phyloP scores from a whole-genome alignment of 192 early-diverging fungal species.

The Backusella parvicylindrica region DNA sequence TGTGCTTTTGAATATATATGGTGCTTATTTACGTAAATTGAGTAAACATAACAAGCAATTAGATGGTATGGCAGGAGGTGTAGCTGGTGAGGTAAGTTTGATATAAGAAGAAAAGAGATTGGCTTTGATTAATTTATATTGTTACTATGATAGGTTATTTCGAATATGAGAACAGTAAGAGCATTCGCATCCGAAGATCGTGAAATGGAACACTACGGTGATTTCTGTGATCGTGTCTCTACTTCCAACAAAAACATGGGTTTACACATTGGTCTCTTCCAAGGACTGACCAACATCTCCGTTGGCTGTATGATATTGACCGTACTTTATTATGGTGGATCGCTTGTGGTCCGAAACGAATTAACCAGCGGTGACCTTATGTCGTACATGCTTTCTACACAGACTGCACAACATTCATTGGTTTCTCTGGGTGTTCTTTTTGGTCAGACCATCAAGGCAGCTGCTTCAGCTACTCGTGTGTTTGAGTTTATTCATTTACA shows the following conservation, averaged over 20 bases:
- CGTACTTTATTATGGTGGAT: conserved; percentile 61
- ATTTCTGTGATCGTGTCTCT: conserved; percentile 39
- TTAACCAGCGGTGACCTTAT: conserved; percentile 58
- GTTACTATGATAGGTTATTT: conserved; percentile 30
- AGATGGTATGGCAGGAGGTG: conserved; percentile 48
- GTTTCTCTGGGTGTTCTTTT: conserved; percentile 55
- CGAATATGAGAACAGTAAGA: conserved; percentile 58
- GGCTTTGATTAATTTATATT: too few species aligned
- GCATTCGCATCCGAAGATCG: conserved; percentile 55
- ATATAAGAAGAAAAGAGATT: background rate
- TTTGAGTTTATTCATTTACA: conserved; percentile 45
- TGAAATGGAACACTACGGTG: conserved; percentile 45
- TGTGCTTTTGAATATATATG: conserved; percentile 47
- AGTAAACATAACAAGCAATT: conserved; percentile 39
- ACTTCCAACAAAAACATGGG: conserved; percentile 46
- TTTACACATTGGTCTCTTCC: conserved; percentile 60
- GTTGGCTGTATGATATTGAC: conserved; percentile 52
- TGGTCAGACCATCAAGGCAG: conserved; percentile 58
- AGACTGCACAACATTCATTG: conserved; percentile 58
- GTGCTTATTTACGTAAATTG: conserved; percentile 48
- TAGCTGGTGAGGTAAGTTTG: conserved; percentile 49
- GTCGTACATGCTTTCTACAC: conserved; percentile 58
- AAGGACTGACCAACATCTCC: conserved; percentile 55
- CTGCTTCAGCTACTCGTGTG: conserved; percentile 48
- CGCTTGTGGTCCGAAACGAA: conserved; percentile 45